Evolutionary conservation across 306 rosid species (phyloP).

Genomic region (Trifolium subterraneum): DNA sequence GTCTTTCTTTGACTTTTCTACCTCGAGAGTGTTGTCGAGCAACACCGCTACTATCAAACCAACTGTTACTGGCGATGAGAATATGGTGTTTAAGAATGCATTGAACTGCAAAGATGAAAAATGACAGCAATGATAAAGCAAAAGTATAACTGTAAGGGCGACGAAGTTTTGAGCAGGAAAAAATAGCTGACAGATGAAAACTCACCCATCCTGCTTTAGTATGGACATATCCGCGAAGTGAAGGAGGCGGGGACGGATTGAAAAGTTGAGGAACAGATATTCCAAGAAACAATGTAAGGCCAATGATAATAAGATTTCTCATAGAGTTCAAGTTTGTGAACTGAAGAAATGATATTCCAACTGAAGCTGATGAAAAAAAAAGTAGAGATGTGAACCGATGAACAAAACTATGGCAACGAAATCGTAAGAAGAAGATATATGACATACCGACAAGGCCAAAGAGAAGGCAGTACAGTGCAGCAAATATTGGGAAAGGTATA

Average conservation of each 20-base stretch:
- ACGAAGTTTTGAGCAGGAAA: not conserved
- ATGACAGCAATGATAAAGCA: not conserved
- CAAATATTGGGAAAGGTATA: slow-evolving; percentile 81
- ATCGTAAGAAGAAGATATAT: not conserved
- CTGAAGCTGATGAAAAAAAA: slow-evolving; percentile 68
- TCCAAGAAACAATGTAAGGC: slow-evolving; percentile 84
- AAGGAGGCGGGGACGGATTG: slow-evolving; percentile 59
- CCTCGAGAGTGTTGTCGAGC: slow-evolving; percentile 90
- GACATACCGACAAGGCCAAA: slow-evolving; percentile 87
- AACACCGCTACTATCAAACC: slow-evolving; percentile 87
- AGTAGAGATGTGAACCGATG: slow-evolving; percentile 31
- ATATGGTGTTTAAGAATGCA: slow-evolving; percentile 84
- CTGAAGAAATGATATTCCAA: slow-evolving; percentile 88
- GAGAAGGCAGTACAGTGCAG: slow-evolving; percentile 83
- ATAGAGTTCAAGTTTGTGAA: slow-evolving; percentile 92
- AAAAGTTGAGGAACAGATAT: slow-evolving; percentile 83
- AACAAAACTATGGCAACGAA: not conserved
- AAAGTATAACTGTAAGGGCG: not conserved
- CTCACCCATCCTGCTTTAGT: slow-evolving; percentile 92
- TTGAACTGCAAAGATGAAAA: slow-evolving; percentile 68
- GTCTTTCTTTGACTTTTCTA: slow-evolving; percentile 83
- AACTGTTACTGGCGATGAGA: slow-evolving; percentile 82
- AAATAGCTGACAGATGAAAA: not conserved
- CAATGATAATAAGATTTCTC: slow-evolving; percentile 88
- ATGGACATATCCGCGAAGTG: slow-evolving; percentile 68